These are phyloP conservation scores for Fragaria nilgerrensis DNA, from an alignment of 306 rosid species.

Conservation along the genomic window DNA sequence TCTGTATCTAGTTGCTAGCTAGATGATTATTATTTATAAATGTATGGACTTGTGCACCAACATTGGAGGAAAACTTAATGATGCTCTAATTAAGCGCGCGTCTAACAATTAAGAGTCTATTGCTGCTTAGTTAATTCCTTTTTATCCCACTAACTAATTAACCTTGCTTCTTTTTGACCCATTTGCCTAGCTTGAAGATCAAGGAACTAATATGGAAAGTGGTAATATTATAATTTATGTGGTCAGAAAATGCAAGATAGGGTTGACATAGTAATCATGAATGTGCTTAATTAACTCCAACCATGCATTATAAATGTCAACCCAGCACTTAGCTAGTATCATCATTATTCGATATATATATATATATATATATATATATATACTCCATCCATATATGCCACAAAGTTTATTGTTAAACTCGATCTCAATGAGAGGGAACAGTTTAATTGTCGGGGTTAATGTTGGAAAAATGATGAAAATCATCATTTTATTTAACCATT, in stretches of 20 bases:
- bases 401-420: background rate
- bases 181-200: background rate
- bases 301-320: background rate
- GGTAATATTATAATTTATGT: background rate
- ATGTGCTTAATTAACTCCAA: background rate
- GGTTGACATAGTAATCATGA: constrained; percentile 8
- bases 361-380: too few relatives aligned
- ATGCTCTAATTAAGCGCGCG: background rate
- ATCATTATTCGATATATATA: background rate
- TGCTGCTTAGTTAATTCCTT: background rate
- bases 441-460: too few relatives aligned
- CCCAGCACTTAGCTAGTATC: background rate
- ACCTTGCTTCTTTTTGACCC: constrained; percentile 13
- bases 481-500: too few relatives aligned
- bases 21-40: background rate
- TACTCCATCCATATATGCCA: background rate
- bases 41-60: background rate
- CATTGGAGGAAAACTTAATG: background rate
- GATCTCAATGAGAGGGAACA: too few relatives aligned
- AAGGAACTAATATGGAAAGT: constrained; percentile 3
- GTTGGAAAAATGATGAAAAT: too few relatives aligned
- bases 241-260: too few relatives aligned
- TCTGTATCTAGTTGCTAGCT: background rate
- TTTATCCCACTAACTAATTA: constrained; percentile 6
- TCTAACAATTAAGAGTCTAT: background rate